These are phyloP conservation scores for Tilletia setariae DNA, from an alignment of 1,284 basidiomycete genomes.

Conservation along the genomic window DNA sequence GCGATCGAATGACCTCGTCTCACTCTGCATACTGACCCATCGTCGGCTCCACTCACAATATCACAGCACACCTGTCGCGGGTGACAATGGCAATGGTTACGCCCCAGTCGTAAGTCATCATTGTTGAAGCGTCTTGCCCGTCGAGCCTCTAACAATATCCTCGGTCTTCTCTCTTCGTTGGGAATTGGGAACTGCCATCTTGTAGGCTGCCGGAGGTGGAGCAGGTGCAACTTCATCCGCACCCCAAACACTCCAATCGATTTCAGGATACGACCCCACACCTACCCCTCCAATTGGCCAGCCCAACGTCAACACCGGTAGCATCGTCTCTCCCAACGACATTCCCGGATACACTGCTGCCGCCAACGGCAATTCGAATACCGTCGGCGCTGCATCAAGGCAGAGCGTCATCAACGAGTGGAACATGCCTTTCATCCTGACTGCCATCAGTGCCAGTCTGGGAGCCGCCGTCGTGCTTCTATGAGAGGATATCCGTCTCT, in stretches of 20 bases:
- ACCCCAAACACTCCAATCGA: not conserved
- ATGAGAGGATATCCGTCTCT: too few relatives aligned
- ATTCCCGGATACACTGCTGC: conserved; percentile 2
- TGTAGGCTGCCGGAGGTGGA: conserved; percentile 5
- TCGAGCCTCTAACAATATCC: too few relatives aligned
- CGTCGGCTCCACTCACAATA: not conserved
- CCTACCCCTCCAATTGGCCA: not conserved
- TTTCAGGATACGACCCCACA: not conserved
- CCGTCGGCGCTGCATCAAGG: too few relatives aligned
- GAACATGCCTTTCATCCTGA: not conserved
- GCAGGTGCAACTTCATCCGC: not conserved
- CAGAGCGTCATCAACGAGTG: not conserved
- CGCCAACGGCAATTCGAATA: not conserved
- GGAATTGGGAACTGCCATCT: not conserved
- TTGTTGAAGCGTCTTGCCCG: too few relatives aligned
- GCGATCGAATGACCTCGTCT: not conserved
- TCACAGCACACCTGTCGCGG: conserved; percentile 1
- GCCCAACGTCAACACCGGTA: not conserved
- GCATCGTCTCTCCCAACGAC: not conserved
- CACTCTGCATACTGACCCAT: too few relatives aligned
- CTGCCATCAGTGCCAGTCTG: not conserved
- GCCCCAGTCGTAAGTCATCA: not conserved
- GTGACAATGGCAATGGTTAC: not conserved
- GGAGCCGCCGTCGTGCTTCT: not conserved
- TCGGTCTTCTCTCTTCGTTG: too few relatives aligned